Percentiles rank a stretch among this genome's conserved stretches.
phyloP scores from a whole-genome alignment of 352 stramenopile genomes.

The Aphanomyces astaci region DNA sequence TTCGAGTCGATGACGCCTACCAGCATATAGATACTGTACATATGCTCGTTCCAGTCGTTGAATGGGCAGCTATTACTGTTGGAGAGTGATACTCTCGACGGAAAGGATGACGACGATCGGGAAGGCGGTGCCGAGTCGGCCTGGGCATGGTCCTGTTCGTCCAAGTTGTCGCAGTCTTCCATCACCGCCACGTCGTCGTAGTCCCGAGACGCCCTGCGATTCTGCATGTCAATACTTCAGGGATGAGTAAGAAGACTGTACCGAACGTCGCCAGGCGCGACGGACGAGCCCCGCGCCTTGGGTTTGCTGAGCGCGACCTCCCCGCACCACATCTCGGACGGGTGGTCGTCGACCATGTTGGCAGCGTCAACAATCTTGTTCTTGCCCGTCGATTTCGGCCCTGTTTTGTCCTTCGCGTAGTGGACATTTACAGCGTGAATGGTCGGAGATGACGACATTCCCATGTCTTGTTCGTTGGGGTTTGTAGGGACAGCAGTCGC shows the following conservation, averaged over 20 bases:
- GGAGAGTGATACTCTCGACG: too few species aligned
- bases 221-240: too few species aligned
- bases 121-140: neutral
- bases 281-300: neutral
- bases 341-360: neutral
- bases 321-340: neutral
- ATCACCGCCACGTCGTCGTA: conserved; percentile 24
- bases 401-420: neutral
- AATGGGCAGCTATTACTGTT: too few species aligned
- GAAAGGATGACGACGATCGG: neutral
- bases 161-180: conserved; percentile 49
- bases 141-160: conserved; percentile 28
- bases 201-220: too few species aligned
- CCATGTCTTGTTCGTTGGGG: too few species aligned
- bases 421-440: neutral
- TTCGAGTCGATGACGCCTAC: neutral
- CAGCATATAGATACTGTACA: too few species aligned
- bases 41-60: too few species aligned
- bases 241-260: too few species aligned
- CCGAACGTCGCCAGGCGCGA: neutral
- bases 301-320: neutral
- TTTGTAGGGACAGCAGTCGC: too few species aligned
- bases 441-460: neutral
- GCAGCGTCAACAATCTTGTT: neutral
- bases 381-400: neutral